A percentile compares a stretch with the other conserved stretches of the same genome.
Evolutionary conservation across 1,284 basidiomycete species (phyloP).

Genomic region (Ustilago xerochloae): DNA sequence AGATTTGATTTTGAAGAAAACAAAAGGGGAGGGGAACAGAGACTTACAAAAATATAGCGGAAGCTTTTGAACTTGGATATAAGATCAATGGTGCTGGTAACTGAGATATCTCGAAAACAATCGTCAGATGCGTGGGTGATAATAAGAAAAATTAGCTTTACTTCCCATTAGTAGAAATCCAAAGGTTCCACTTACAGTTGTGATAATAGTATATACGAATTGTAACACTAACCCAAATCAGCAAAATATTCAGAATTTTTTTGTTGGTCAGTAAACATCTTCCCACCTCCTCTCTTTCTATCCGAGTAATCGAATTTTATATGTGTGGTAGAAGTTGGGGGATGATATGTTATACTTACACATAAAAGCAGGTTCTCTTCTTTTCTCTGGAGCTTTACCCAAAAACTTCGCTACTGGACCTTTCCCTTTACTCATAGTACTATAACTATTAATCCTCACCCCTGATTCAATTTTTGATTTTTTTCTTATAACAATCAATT

Average conservation of each 20-base stretch:
- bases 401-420: constrained; percentile 58
- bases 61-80: constrained; percentile 80
- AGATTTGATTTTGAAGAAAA: neutral
- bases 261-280: neutral
- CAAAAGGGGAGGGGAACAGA: neutral
- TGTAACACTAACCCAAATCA: constrained; percentile 25
- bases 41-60: constrained; percentile 80
- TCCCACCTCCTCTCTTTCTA: too few relatives aligned
- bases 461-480: constrained; percentile 53
- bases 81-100: constrained; percentile 84
- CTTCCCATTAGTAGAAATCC: too few relatives aligned
- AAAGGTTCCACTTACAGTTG: constrained; percentile 73
- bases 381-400: constrained; percentile 42
- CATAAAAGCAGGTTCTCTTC: constrained; percentile 54
- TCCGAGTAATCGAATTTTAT: too few relatives aligned
- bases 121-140: too few relatives aligned
- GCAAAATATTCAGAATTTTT: too few relatives aligned
- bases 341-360: constrained; percentile 3
- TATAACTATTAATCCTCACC: constrained; percentile 55
- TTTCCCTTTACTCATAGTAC: constrained; percentile 55
- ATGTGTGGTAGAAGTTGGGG: neutral
- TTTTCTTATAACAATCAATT: constrained; percentile 44
- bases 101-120: too few relatives aligned
- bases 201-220: constrained; percentile 83
- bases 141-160: too few relatives aligned